Conservation (phyloP, 441 rosid species). For the Syzygium syzygioides region DNA sequence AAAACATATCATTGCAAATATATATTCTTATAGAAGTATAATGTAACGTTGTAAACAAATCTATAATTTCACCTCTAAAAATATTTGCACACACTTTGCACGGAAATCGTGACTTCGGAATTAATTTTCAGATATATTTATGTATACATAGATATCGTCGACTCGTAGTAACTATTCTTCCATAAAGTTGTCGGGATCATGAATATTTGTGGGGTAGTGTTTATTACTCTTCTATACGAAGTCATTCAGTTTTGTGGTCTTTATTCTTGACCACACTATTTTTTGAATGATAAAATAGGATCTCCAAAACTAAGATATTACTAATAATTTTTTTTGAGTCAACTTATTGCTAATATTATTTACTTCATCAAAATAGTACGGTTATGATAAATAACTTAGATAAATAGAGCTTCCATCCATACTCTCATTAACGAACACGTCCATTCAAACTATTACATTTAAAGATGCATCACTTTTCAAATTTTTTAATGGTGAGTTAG, state of each 20-base stretch:
- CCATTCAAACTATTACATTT: neutral
- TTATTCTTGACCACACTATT: no score
- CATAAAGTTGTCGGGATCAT: neutral
- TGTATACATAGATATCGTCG: neutral
- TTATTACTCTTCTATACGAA: neutral
- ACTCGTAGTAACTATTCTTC: no score
- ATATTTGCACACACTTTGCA: neutral
- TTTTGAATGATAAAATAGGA: no score
- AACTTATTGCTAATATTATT: no score
- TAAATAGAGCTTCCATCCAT: no score
- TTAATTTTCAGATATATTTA: no score
- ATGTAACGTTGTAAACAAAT: neutral
- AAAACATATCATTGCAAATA: no score
- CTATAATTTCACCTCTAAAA: neutral
- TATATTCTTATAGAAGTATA: neutral
- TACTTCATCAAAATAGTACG: neutral
- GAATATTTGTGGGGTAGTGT: neutral
- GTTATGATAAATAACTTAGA: no score
- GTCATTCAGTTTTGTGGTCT: no score
- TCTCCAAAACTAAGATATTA: no score
- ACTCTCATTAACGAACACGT: neutral
- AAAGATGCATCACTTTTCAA: neutral
- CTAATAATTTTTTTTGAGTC: no score
- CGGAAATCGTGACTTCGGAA: rapidly evolving
- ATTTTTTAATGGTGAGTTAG: neutral